Evolutionary conservation across 2,329 filamentous ascomycete genomes (phyloP).

Genomic region (Clonostachys rosea): DNA sequence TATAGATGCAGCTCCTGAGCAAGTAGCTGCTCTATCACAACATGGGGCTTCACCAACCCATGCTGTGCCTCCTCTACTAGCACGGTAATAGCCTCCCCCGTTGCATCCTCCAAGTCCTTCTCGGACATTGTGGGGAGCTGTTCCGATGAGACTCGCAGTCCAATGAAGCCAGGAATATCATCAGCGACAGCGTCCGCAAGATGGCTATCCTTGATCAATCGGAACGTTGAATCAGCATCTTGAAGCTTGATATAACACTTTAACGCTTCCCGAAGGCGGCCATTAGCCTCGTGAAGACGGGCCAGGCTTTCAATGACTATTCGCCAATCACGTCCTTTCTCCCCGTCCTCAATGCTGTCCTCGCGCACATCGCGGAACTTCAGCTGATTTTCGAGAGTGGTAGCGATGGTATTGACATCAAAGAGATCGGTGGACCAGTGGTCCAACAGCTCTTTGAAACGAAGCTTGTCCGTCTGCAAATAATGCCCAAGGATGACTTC

Average conservation of each 20-base stretch:
- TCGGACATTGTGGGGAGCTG: constrained; percentile 61
- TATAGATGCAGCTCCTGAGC: constrained; percentile 66
- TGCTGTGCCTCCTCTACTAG: constrained; percentile 89
- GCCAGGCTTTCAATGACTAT: constrained; percentile 85
- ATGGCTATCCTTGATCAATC: constrained; percentile 80
- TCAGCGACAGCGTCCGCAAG: constrained; percentile 86
- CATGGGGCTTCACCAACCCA: constrained; percentile 73
- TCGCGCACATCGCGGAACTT: constrained; percentile 70
- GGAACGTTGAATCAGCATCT: constrained; percentile 85
- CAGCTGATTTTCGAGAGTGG: constrained; percentile 77
- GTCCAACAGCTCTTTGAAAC: constrained; percentile 75
- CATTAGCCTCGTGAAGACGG: constrained; percentile 76
- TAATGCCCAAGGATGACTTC: constrained; percentile 89
- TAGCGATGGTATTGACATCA: constrained; percentile 70
- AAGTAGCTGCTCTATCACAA: constrained; percentile 75
- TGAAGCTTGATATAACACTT: constrained; percentile 86
- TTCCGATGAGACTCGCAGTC: constrained; percentile 74
- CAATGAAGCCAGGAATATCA: constrained; percentile 84
- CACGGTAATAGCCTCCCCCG: constrained; percentile 77
- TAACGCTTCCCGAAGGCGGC: constrained; percentile 77
- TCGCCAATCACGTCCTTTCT: constrained; percentile 76
- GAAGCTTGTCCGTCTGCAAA: constrained; percentile 69
- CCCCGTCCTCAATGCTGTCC: constrained; percentile 70
- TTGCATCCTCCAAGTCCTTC: constrained; percentile 72
- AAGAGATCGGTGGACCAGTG: constrained; percentile 83